Conservation (phyloP, 352 stramenopile species). For the Phytopythium mirpurense region DNA sequence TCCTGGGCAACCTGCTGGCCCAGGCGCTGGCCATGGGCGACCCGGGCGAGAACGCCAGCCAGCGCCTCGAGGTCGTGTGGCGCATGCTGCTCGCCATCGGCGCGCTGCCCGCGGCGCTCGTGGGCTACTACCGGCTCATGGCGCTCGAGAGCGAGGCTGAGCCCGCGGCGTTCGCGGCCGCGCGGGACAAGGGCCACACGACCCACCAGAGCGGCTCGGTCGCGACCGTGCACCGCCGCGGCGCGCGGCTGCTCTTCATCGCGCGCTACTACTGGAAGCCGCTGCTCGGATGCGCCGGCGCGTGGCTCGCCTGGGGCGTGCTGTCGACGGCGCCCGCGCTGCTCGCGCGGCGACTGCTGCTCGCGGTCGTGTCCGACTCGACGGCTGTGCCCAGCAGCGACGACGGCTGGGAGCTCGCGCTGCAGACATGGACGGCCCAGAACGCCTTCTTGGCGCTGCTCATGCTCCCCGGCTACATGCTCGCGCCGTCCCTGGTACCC, state of each 20-base stretch:
- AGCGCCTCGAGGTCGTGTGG: slow-evolving; percentile 58
- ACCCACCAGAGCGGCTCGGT: slow-evolving; percentile 3
- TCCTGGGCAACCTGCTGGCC: slow-evolving; percentile 45
- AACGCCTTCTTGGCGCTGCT: slow-evolving; percentile 63
- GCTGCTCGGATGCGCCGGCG: slow-evolving; percentile 61
- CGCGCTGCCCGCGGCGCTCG: slow-evolving; percentile 47
- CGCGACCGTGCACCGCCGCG: not conserved
- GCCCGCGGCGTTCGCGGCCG: slow-evolving; percentile 35
- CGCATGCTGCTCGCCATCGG: slow-evolving; percentile 58
- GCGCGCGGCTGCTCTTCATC: slow-evolving; percentile 27
- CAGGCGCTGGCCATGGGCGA: slow-evolving; percentile 34
- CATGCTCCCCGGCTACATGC: slow-evolving; percentile 78
- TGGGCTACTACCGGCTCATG: slow-evolving; percentile 59
- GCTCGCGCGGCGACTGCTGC: slow-evolving; percentile 63
- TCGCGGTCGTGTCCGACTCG: slow-evolving; percentile 48
- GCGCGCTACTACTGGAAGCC: slow-evolving; percentile 38
- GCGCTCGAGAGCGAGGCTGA: slow-evolving; percentile 21
- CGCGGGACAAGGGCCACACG: slow-evolving; percentile 11
- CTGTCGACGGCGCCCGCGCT: slow-evolving; percentile 78
- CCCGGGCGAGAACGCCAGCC: slow-evolving; percentile 27
- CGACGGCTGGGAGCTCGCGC: slow-evolving; percentile 13
- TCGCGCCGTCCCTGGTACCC: slow-evolving; percentile 61
- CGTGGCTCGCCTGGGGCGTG: slow-evolving; percentile 87
- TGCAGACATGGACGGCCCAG: slow-evolving; percentile 48
- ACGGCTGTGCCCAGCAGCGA: slow-evolving; percentile 18